Conservation (phyloP, 208 protist genomes). For the Phytomonas sp. region DNA sequence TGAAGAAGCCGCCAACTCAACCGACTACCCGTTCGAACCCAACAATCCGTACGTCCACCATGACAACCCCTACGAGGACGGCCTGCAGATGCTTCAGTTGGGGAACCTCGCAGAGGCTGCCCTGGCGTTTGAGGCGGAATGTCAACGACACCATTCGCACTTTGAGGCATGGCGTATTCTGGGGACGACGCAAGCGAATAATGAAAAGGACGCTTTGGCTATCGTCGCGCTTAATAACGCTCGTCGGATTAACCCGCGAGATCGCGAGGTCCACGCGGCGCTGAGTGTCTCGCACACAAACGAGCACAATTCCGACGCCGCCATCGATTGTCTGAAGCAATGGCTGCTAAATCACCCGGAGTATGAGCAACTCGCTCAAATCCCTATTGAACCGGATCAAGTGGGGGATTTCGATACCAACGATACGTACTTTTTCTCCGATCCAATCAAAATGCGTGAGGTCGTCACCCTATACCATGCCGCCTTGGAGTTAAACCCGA, state of each 20-base stretch:
- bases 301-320: slow-evolving; percentile 62
- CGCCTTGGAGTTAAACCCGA: slow-evolving; percentile 73
- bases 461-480: slow-evolving; percentile 57
- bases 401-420: slow-evolving; percentile 36
- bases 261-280: slow-evolving; percentile 65
- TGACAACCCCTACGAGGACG: slow-evolving; percentile 68
- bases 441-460: slow-evolving; percentile 54
- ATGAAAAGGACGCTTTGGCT: slow-evolving; percentile 84
- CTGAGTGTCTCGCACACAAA: slow-evolving; percentile 84
- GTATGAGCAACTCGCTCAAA: slow-evolving; percentile 65
- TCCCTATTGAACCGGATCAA: slow-evolving; percentile 36
- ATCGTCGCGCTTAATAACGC: slow-evolving; percentile 84
- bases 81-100: slow-evolving; percentile 56
- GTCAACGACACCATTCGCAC: slow-evolving; percentile 59
- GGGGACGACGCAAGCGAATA: slow-evolving; percentile 80
- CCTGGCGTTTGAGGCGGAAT: slow-evolving; percentile 85
- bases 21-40: slow-evolving; percentile 82
- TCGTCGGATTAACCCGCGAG: slow-evolving; percentile 46
- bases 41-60: slow-evolving; percentile 85
- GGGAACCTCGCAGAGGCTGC: slow-evolving; percentile 80
- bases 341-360: slow-evolving; percentile 75
- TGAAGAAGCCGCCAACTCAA: slow-evolving; percentile 41
- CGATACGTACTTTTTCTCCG: slow-evolving; percentile 65
- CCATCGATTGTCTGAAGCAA: slow-evolving; percentile 61
- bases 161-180: slow-evolving; percentile 73